These are phyloP conservation scores for Amaranthus cruentus DNA, from an alignment of 148 eudicot species.

Conservation along the genomic window DNA sequence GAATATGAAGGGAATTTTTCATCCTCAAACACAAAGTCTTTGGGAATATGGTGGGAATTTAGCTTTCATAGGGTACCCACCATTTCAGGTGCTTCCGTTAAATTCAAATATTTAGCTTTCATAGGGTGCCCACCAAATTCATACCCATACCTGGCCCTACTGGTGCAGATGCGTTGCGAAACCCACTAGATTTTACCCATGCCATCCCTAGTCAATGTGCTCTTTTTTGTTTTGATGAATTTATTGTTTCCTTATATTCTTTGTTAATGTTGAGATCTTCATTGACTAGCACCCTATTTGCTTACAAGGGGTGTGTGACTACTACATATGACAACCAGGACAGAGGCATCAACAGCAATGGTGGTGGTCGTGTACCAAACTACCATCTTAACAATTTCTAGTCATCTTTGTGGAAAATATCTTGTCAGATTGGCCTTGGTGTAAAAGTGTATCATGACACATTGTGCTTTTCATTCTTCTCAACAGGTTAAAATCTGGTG, in stretches of 20 bases:
- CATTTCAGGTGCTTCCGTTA: too few relatives aligned
- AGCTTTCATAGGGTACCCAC: not conserved
- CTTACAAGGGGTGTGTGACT: not conserved
- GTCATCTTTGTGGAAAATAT: not conserved
- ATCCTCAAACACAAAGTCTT: not conserved
- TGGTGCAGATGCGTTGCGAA: too few relatives aligned
- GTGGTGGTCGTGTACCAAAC: not conserved
- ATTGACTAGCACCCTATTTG: not conserved
- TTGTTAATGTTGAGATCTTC: not conserved
- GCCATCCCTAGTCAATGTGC: too few relatives aligned
- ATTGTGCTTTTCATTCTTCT: conserved; percentile 8
- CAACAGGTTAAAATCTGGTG: conserved; percentile 91
- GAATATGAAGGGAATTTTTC: not conserved
- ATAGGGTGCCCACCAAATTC: too few relatives aligned
- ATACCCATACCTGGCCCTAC: too few relatives aligned
- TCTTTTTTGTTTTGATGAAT: not conserved
- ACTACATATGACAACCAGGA: not conserved
- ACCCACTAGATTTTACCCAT: too few relatives aligned
- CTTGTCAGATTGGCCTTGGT: not conserved
- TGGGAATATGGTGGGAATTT: not conserved
- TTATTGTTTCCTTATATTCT: not conserved
- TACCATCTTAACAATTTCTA: not conserved
- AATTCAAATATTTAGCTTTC: too few relatives aligned
- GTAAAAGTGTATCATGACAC: conserved; percentile 1
- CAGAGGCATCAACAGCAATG: not conserved